phyloP scores from a whole-genome alignment of 164 flowering plant genomes.

The Akebia trifoliata region DNA sequence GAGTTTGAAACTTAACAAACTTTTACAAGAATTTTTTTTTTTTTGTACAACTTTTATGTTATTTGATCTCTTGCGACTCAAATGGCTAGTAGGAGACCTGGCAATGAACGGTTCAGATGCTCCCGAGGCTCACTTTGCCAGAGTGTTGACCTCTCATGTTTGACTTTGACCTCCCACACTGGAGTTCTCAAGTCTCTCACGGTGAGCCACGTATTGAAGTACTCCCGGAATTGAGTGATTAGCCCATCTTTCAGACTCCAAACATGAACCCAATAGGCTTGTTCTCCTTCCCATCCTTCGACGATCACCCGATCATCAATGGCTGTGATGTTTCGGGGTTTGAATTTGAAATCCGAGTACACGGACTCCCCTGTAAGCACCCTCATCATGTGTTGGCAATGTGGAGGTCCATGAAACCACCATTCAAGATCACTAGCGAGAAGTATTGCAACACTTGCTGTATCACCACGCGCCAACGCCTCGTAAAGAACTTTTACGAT shows the following conservation, averaged over 20 bases:
- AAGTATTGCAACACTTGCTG: conserved; percentile 24
- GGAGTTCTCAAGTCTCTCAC: conserved; percentile 46
- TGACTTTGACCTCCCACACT: conserved; percentile 24
- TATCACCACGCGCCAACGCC: conserved; percentile 35
- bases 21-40: no score
- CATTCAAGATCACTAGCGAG: conserved; percentile 64
- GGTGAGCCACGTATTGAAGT: conserved; percentile 79
- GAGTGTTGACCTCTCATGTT: conserved; percentile 28
- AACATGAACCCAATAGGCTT: conserved; percentile 82
- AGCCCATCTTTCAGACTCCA: conserved; percentile 65
- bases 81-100: conserved; percentile 70
- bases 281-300: conserved; percentile 83
- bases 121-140: conserved; percentile 72
- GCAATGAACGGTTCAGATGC: conserved; percentile 45
- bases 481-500: conserved; percentile 41
- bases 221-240: conserved; percentile 62
- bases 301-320: conserved; percentile 59
- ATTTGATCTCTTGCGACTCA: no score
- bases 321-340: conserved; percentile 48
- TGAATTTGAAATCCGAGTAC: conserved; percentile 43
- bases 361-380: conserved; percentile 56
- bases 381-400: conserved; percentile 78
- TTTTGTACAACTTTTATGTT: no score
- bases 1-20: no score
- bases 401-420: conserved; percentile 92